These are phyloP conservation scores for Lentinula detonsa DNA, from an alignment of 768 basidiomycete genomes.

Conservation along the genomic window DNA sequence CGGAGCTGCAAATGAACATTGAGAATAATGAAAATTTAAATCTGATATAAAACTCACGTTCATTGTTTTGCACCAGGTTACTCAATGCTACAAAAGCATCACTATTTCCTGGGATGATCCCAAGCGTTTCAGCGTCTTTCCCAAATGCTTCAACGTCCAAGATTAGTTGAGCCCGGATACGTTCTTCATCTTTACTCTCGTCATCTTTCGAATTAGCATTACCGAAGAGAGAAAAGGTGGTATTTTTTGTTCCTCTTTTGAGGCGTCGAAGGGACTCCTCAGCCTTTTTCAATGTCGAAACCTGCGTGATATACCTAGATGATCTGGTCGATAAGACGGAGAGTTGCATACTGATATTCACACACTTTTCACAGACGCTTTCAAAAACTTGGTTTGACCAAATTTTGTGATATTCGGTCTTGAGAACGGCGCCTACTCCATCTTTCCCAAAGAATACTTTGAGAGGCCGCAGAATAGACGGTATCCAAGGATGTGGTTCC, in stretches of 20 bases:
- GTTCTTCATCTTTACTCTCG: slow-evolving; percentile 80
- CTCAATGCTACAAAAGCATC: slow-evolving; percentile 49
- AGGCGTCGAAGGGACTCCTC: slow-evolving; percentile 83
- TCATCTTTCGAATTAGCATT: slow-evolving; percentile 37
- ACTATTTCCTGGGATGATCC: slow-evolving; percentile 51
- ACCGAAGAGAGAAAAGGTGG: slow-evolving; percentile 73
- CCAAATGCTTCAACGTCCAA: slow-evolving; percentile 84
- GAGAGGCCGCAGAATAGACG: slow-evolving; percentile 74
- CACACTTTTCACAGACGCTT: slow-evolving; percentile 59
- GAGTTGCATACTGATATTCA: background rate
- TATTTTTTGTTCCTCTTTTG: slow-evolving; percentile 76
- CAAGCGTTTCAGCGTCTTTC: slow-evolving; percentile 65
- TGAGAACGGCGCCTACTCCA: slow-evolving; percentile 57
- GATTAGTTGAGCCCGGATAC: slow-evolving; percentile 78
- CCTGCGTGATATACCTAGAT: slow-evolving; percentile 69
- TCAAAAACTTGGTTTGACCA: slow-evolving; percentile 66
- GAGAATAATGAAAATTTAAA: background rate
- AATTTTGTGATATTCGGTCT: slow-evolving; percentile 41
- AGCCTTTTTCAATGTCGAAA: slow-evolving; percentile 84
- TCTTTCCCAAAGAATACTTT: slow-evolving; percentile 64
- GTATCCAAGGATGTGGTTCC: slow-evolving; percentile 85
- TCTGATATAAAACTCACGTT: slow-evolving; percentile 18
- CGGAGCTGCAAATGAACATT: background rate
- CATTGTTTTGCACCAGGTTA: slow-evolving; percentile 50
- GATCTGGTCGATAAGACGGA: background rate